phyloP scores from a whole-genome alignment of 768 basidiomycete genomes.

The Podaxis carcinomalis region DNA sequence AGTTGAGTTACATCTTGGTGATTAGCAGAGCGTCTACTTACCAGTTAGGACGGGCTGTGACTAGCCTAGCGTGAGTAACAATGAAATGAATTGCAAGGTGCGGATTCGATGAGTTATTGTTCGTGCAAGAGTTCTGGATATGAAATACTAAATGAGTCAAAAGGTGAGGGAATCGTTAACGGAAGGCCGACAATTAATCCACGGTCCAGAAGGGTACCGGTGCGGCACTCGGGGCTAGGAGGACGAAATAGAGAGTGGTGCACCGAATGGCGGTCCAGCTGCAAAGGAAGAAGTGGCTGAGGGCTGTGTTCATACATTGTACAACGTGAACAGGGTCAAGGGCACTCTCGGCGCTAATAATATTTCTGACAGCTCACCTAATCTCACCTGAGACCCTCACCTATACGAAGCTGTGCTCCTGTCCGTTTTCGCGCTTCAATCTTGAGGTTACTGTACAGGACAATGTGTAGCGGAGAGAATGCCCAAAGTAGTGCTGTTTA shows the following conservation, averaged over 20 bases:
- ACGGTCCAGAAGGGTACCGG: neutral
- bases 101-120: neutral
- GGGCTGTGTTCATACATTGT: neutral
- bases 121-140: neutral
- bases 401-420: neutral
- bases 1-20: neutral
- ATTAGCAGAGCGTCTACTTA: neutral
- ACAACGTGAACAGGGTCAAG: neutral
- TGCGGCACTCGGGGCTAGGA: neutral
- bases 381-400: neutral
- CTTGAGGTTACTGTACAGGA: neutral
- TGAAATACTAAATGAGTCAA: neutral
- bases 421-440: neutral
- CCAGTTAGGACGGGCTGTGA: neutral
- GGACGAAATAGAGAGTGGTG: neutral
- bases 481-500: too few relatives aligned
- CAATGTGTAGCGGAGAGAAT: neutral
- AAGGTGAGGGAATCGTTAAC: neutral
- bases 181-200: neutral
- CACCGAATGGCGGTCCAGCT: neutral
- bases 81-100: neutral
- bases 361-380: neutral
- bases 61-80: neutral
- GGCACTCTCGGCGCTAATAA: neutral
- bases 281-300: neutral